Conservation (phyloP, 2,329 filamentous ascomycete genomes). For the Pseudogymnoascus sp. region DNA sequence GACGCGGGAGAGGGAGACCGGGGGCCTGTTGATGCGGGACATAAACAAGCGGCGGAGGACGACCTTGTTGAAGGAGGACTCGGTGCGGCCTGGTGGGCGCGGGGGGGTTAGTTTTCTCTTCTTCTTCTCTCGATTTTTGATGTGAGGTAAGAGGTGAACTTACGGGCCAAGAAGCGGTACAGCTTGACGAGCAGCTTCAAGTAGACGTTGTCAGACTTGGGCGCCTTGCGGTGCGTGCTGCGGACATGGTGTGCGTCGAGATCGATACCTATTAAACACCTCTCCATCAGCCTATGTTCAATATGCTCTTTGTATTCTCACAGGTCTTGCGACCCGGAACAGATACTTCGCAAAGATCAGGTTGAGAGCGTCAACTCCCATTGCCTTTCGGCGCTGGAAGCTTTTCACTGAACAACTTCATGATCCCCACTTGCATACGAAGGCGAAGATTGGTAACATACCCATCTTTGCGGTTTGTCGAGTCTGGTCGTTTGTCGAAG, state of each 20-base stretch:
- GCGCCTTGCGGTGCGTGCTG: slow-evolving; percentile 78
- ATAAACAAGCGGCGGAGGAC: slow-evolving; percentile 96
- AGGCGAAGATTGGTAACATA: slow-evolving; percentile 29
- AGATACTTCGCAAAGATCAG: slow-evolving; percentile 27
- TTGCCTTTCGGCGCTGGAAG: not conserved
- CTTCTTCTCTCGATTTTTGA: not conserved
- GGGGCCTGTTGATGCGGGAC: slow-evolving; percentile 96
- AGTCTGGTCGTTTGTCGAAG: slow-evolving; percentile 19
- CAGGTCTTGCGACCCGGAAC: slow-evolving; percentile 27
- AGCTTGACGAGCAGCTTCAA: slow-evolving; percentile 96
- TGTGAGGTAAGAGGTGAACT: slow-evolving; percentile 34
- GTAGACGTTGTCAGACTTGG: slow-evolving; percentile 98
- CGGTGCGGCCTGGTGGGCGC: slow-evolving; percentile 68
- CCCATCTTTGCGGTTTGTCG: slow-evolving; percentile 31
- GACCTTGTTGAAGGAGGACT: slow-evolving; percentile 97
- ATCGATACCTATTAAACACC: slow-evolving; percentile 59
- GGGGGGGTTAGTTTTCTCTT: slow-evolving; percentile 10
- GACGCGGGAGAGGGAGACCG: slow-evolving; percentile 90
- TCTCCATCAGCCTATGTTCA: slow-evolving; percentile 56
- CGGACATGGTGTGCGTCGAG: slow-evolving; percentile 63
- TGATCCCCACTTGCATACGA: slow-evolving; percentile 31
- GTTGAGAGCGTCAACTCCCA: not conserved
- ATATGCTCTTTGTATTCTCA: slow-evolving; percentile 50
- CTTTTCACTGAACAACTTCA: slow-evolving; percentile 18
- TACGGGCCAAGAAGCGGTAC: slow-evolving; percentile 94